These are phyloP conservation scores for Haberlea rhodopensis DNA, from an alignment of 257 asterid genomes.

Conservation along the genomic window DNA sequence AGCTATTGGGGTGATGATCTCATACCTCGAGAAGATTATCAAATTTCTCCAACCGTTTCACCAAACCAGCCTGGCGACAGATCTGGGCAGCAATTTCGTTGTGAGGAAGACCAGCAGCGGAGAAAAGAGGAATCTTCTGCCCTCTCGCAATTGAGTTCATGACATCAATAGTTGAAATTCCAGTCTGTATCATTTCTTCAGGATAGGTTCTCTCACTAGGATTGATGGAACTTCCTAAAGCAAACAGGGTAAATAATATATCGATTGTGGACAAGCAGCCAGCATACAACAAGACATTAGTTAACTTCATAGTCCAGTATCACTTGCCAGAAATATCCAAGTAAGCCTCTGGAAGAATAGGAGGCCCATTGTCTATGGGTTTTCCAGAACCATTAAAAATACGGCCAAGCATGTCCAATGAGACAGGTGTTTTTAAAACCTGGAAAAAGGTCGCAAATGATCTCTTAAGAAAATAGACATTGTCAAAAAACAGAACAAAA, in stretches of 20 bases:
- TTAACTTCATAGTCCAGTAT: slow-evolving; percentile 5
- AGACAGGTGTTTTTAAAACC: slow-evolving; percentile 64
- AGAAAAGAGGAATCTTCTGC: slow-evolving; percentile 94
- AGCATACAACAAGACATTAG: background rate
- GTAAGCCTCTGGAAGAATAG: slow-evolving; percentile 98
- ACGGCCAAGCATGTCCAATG: slow-evolving; percentile 70
- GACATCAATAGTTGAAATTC: slow-evolving; percentile 96
- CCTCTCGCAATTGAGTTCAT: slow-evolving; percentile 99
- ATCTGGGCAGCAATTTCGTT: slow-evolving; percentile 99
- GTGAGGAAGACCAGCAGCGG: slow-evolving; percentile 99
- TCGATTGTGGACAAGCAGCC: slow-evolving; percentile 11
- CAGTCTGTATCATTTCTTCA: slow-evolving; percentile 97
- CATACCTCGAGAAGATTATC: slow-evolving; percentile 70
- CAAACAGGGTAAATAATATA: slow-evolving; percentile 27
- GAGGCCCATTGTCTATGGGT: slow-evolving; percentile 98
- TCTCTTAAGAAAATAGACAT: slow-evolving; percentile 13
- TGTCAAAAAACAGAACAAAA: slow-evolving; percentile 11
- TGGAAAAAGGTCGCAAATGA: slow-evolving; percentile 17
- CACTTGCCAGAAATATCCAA: slow-evolving; percentile 93
- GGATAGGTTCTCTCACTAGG: slow-evolving; percentile 99
- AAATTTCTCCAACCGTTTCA: slow-evolving; percentile 51
- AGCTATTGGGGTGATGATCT: slow-evolving; percentile 9
- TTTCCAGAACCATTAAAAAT: slow-evolving; percentile 70
- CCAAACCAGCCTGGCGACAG: slow-evolving; percentile 99
- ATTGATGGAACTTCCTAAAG: slow-evolving; percentile 91